Evolutionary conservation across 2,329 filamentous ascomycete species (phyloP).

Genomic region (Fusarium sp.): DNA sequence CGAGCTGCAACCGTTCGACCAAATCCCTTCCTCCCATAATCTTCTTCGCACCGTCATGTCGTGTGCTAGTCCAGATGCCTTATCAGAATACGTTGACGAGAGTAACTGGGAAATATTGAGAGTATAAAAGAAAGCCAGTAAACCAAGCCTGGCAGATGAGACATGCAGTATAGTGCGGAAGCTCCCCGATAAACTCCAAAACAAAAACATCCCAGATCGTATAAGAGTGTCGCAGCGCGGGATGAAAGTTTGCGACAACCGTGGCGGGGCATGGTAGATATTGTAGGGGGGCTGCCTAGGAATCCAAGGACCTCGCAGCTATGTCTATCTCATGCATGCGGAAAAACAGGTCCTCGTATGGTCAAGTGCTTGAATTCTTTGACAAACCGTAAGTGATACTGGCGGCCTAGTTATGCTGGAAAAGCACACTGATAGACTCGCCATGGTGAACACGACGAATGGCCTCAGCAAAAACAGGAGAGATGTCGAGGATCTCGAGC

Average conservation of each 20-base stretch:
- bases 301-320: constrained; percentile 22
- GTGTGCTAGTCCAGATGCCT: constrained; percentile 39
- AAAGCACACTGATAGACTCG: constrained; percentile 96
- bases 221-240: constrained; percentile 32
- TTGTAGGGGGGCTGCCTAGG: constrained; percentile 13
- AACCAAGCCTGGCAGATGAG: constrained; percentile 43
- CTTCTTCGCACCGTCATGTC: constrained; percentile 35
- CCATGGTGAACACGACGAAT: constrained; percentile 97
- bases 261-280: constrained; percentile 13
- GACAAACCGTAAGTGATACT: constrained; percentile 31
- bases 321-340: constrained; percentile 19
- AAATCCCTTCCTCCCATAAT: constrained; percentile 41
- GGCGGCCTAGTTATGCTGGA: constrained; percentile 61
- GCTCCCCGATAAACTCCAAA: constrained; percentile 49
- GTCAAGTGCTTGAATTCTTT: constrained; percentile 23
- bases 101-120: constrained; percentile 32
- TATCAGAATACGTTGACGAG: constrained; percentile 37
- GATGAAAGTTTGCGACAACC: constrained; percentile 29
- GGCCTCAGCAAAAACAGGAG: constrained; percentile 92
- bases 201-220: constrained; percentile 41
- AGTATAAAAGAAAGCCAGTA: constrained; percentile 36
- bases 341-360: constrained; percentile 25
- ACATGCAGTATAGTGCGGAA: constrained; percentile 46
- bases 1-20: constrained; percentile 46
- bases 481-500: constrained; percentile 90